phyloP scores from a whole-genome alignment of 2,329 filamentous ascomycete species.

The Magnaporthiopsis poae region DNA sequence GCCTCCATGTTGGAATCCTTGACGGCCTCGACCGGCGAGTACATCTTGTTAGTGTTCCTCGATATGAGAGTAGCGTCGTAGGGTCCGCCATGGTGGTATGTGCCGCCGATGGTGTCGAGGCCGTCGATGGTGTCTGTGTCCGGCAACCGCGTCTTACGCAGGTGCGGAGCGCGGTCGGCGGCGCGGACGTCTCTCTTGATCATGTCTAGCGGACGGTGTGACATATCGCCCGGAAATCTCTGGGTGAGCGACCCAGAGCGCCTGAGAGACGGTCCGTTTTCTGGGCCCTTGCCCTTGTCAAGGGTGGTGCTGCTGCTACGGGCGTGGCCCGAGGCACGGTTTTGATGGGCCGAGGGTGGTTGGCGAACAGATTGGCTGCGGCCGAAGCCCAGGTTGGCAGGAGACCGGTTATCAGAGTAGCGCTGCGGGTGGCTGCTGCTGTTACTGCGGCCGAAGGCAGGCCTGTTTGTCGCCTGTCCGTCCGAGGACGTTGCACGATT shows the following conservation, averaged over 20 bases:
- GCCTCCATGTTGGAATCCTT: constrained; percentile 64
- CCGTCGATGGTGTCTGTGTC: constrained; percentile 71
- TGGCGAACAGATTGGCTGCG: constrained; percentile 12
- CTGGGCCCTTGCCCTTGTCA: constrained; percentile 5
- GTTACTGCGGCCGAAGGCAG: constrained; percentile 14
- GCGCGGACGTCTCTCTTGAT: constrained; percentile 52
- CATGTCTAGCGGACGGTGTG: constrained; percentile 56
- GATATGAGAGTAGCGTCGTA: constrained; percentile 74
- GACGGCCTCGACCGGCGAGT: constrained; percentile 69
- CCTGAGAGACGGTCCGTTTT: constrained; percentile 9
- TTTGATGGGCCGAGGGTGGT: neutral
- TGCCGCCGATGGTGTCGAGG: constrained; percentile 56
- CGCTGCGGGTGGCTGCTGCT: constrained; percentile 11
- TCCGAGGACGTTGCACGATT: constrained; percentile 15
- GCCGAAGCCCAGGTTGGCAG: constrained; percentile 13
- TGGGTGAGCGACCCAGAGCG: constrained; percentile 39
- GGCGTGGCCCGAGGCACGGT: constrained; percentile 3
- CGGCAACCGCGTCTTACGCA: constrained; percentile 49
- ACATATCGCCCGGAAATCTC: constrained; percentile 55
- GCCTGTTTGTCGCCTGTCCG: constrained; percentile 1
- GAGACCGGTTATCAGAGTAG: constrained; percentile 4
- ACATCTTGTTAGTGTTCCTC: constrained; percentile 54
- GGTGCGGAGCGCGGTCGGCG: constrained; percentile 57
- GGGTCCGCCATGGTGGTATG: constrained; percentile 83
- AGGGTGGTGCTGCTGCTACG: constrained; percentile 17